Evolutionary conservation across 176 grass and related monocot genomes (phyloP), one percentile per base, ranked within the genome.

Genomic region (Aechmea fasciata): DNA sequence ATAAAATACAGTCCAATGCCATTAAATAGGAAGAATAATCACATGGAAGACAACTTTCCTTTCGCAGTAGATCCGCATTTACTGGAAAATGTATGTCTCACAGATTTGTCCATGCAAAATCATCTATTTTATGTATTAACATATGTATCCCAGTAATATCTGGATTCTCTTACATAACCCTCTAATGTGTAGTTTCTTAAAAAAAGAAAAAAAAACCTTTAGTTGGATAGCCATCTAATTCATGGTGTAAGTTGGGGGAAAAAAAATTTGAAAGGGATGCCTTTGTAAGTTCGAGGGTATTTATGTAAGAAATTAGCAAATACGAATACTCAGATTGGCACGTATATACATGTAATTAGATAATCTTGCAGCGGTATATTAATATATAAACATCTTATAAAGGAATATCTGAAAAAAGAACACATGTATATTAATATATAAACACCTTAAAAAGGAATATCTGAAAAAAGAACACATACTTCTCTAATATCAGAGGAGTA

Each of bases 401-500:
- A 52, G 3, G 70, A 70, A 79, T 48, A 77, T 17, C 33, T 41
- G 4, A 52, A 57, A 28, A 78, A 26, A 2, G 33, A 12, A 69
- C 51, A 51, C 57, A 52, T 77, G 33, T 41, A 41, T 41, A 6
- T 41, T 41, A 41, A 41, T 41, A 41, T 41, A 41, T 41, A 41
- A 41, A 41, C 33, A 41, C 0, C 33, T 41, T 41, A 86, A 14
- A 14, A 50, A 52, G 3, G 70, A 70, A 79, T 48, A 77, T 22
- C 33, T 41, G 33, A 52, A 57, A 28, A 78, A 26, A 2, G 33
- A 12, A 69, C 51, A 51, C 57, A 52, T 77, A 99, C 94, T 81
- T 99, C 94, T 93, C 94, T 87, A 61, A 99, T 90, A 78, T 99
- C 94, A 6, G 94, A 99, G 70, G 62, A 50, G 73, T 99, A 94